phyloP scores from a whole-genome alignment of 208 protist genomes.

The Trichomonas gallinae region DNA sequence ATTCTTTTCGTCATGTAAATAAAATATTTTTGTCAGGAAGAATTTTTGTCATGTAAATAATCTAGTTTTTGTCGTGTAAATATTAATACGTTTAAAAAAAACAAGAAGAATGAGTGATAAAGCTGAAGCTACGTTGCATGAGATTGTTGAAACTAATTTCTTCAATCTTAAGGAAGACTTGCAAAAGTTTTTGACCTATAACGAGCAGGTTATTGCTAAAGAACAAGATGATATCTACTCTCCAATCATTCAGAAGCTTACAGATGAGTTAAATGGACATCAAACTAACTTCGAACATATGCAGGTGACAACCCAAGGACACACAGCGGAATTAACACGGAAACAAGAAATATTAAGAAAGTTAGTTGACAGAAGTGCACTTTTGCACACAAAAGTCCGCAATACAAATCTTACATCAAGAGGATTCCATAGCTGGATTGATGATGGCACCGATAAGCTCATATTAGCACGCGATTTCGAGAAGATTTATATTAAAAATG shows the following conservation, averaged over 20 bases:
- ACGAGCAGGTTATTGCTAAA: neutral
- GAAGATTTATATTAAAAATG: neutral
- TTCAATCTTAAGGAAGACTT: neutral
- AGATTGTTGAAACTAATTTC: neutral
- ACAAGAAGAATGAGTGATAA: neutral
- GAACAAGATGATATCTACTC: neutral
- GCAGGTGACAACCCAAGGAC: neutral
- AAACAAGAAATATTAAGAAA: neutral
- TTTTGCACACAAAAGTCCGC: neutral
- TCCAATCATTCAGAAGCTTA: neutral
- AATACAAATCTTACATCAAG: neutral
- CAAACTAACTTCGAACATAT: neutral
- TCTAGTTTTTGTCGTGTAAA: no score
- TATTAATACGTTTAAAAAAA: no score
- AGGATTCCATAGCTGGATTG: neutral
- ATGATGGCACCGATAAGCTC: neutral
- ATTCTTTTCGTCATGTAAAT: no score
- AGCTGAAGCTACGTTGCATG: neutral
- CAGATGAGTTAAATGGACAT: neutral
- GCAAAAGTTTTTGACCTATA: neutral
- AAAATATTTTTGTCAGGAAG: no score
- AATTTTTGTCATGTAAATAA: no score
- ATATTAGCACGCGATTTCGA: neutral
- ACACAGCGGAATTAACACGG: neutral
- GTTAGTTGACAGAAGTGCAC: neutral